Conservation (phyloP, 2,329 filamentous ascomycete genomes). For the Colletotrichum eleusines region DNA sequence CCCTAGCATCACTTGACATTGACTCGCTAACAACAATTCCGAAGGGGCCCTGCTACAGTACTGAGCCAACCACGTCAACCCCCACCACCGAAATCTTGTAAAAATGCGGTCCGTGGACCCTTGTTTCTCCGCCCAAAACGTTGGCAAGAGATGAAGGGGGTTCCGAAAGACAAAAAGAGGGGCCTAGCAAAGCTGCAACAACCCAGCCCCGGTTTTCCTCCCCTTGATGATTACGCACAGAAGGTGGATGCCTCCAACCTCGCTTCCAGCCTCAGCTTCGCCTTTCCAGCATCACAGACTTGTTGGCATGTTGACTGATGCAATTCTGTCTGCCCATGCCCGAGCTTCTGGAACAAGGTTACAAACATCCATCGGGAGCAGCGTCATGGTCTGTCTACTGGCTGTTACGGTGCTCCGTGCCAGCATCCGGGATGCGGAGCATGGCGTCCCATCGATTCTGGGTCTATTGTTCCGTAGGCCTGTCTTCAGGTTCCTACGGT, state of each 20-base stretch:
- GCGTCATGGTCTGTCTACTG: background rate
- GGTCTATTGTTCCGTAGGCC: background rate
- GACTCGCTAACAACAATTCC: background rate
- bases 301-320: background rate
- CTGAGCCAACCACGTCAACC: conserved; percentile 18
- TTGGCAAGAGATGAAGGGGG: conserved; percentile 1
- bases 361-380: background rate
- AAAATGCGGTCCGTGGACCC: conserved; percentile 31
- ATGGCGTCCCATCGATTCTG: background rate
- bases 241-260: conserved; percentile 13
- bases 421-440: background rate
- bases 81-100: conserved; percentile 27
- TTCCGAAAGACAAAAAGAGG: background rate
- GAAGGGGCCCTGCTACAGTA: background rate
- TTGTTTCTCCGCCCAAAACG: conserved; percentile 24
- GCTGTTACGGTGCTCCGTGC: background rate
- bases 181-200: background rate
- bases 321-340: background rate
- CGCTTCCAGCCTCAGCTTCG: background rate
- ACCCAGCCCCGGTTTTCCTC: background rate
- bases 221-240: conserved; percentile 28
- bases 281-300: background rate
- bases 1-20: background rate
- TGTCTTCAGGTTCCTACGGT: background rate
- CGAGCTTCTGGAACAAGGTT: background rate